phyloP scores from a whole-genome alignment of 441 rosid genomes.

The Cnidoscolus chayamansa region DNA sequence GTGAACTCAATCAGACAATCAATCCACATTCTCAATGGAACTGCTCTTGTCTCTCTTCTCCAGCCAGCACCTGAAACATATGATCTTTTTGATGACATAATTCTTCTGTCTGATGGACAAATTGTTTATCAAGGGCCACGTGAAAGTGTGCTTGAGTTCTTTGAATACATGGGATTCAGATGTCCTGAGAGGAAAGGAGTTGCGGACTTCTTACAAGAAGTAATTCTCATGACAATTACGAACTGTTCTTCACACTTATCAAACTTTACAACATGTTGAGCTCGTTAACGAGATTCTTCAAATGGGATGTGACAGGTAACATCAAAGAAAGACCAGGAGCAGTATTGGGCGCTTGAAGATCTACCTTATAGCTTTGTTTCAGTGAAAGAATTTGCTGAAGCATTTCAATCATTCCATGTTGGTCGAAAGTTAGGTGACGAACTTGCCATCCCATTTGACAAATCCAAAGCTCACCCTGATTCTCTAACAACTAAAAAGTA shows the following conservation, averaged over 20 bases:
- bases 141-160: conserved; percentile 55
- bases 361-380: conserved; percentile 56
- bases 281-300: neutral
- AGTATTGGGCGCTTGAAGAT: conserved; percentile 56
- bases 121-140: conserved; percentile 68
- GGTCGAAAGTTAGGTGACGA: conserved; percentile 55
- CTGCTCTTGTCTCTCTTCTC: conserved; percentile 73
- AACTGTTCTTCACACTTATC: neutral
- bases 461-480: conserved; percentile 53
- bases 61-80: conserved; percentile 92
- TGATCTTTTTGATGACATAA: conserved; percentile 67
- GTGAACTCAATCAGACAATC: conserved; percentile 54
- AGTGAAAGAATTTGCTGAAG: conserved; percentile 57
- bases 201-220: conserved; percentile 83
- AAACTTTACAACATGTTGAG: neutral
- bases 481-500: conserved; percentile 55
- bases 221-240: conserved; percentile 6
- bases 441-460: conserved; percentile 54
- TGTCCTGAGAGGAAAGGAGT: conserved; percentile 75
- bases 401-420: conserved; percentile 59
- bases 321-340: conserved; percentile 78
- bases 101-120: conserved; percentile 68
- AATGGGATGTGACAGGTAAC: conserved; percentile 50
- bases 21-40: conserved; percentile 55
- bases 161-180: conserved; percentile 62